Base-by-base conservation (phyloP, 1,284 basidiomycete species). In the Cutaneotrichosporon cavernicola region DNA sequence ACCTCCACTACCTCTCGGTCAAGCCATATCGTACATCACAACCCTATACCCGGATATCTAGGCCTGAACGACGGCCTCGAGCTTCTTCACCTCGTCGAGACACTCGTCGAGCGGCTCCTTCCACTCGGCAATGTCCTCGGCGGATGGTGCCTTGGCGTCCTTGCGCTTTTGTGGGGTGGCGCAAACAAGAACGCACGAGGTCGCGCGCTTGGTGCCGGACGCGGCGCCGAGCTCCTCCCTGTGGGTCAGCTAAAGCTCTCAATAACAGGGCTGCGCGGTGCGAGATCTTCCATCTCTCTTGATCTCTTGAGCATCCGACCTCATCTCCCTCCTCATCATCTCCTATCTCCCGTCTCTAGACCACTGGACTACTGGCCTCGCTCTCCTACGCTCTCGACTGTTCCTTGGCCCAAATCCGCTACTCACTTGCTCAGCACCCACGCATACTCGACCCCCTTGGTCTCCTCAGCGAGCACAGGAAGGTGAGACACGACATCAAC, bases 401-500 rank as follows among this genome's bases (percentile, higher is more conserved):
- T 36, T 13, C 11, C 18, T 14, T 46, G 10, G 14, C 43, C 13
- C n/a, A 22, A 7, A 11, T 21, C 34, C 32, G 3, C 32, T 26
- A 75, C 71, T 71, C 64, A 79, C 78, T 81, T 81, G 73, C 75
- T 77, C 68, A 76, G 68, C 16, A 81, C 77, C 78, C 77, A 86
- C 66, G 96, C 86, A 80, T 98, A 99, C 18, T 96, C 95, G 75
- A 97, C 90, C 58, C 89, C 86, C 34, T 60, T 62, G 7, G 92
- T 90, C 79, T 99, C 97, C 82, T 99, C 97, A 63, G 92, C 90
- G 73, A 99, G 84, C 36, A 98, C 84, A 16, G 97, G 97, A 62
- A 99, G 85, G 82, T 99, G 97, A 26, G 93, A 95, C 72, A 99
- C 91, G 72, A 99, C 97, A 81, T 99, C 97, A 73, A 99, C 90